Percentiles rank a stretch among this genome's conserved stretches.
Conservation (phyloP, 2,329 filamentous ascomycete genomes). For the Didymella keratinophila region DNA sequence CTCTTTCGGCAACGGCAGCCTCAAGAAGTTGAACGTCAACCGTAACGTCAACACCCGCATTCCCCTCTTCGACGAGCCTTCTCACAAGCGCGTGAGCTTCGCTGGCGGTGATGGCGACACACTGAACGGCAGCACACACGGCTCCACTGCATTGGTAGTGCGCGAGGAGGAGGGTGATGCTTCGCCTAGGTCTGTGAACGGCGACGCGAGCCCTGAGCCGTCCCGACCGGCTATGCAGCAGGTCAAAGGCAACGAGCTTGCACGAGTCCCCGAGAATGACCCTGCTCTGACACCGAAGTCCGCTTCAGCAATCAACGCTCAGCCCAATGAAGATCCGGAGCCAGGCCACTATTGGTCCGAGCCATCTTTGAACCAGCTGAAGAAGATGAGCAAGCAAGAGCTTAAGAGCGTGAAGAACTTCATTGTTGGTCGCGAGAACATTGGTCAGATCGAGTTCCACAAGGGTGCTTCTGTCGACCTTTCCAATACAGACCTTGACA, state of each 20-base stretch:
- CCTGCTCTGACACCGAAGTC: constrained; percentile 54
- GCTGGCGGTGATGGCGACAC: constrained; percentile 63
- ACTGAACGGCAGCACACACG: constrained; percentile 53
- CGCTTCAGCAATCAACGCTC: constrained; percentile 40
- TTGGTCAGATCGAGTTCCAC: constrained; percentile 82
- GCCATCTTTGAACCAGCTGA: constrained; percentile 76
- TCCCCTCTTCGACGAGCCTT: constrained; percentile 64
- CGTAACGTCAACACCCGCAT: constrained; percentile 75
- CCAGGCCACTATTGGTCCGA: constrained; percentile 88
- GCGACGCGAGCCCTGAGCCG: constrained; percentile 42
- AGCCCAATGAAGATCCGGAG: constrained; percentile 57
- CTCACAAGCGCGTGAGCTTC: constrained; percentile 85
- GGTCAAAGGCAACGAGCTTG: constrained; percentile 76
- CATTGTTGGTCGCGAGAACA: constrained; percentile 80
- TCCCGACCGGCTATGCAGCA: constrained; percentile 72
- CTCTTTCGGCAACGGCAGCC: constrained; percentile 57
- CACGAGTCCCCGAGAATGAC: constrained; percentile 80
- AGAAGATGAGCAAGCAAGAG: constrained; percentile 80
- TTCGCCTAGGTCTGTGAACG: constrained; percentile 62
- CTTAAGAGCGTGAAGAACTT: constrained; percentile 77
- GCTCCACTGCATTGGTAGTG: constrained; percentile 58
- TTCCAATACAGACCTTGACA: constrained; percentile 77
- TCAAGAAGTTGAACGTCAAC: constrained; percentile 94
- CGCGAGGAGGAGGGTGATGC: constrained; percentile 59
- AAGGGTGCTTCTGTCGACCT: constrained; percentile 71